phyloP scores from a whole-genome alignment of 352 stramenopile species.

The Phytophthora litchii region DNA sequence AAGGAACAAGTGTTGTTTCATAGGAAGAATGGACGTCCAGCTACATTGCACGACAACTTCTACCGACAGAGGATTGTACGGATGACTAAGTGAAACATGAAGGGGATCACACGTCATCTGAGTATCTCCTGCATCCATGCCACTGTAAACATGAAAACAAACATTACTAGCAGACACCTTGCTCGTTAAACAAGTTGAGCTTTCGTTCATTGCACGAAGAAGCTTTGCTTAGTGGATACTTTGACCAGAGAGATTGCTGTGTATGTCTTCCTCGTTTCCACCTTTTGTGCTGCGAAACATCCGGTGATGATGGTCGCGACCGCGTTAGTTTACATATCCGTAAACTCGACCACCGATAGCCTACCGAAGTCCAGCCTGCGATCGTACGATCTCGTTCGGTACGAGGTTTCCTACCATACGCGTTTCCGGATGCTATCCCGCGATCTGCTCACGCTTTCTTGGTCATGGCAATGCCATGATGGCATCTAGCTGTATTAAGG shows the following conservation, averaged over 20 bases:
- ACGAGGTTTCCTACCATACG: constrained; percentile 15
- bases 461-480: background rate
- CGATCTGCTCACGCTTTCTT: constrained; percentile 21
- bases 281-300: background rate
- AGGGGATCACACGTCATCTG: background rate
- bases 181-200: background rate
- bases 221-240: background rate
- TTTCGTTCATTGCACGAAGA: background rate
- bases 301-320: too few species aligned
- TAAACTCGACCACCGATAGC: constrained; percentile 12
- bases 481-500: constrained; percentile 5
- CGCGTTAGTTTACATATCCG: background rate
- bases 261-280: background rate
- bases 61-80: constrained; percentile 81
- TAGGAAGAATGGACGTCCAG: constrained; percentile 28
- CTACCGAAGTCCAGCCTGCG: background rate
- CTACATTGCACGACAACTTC: constrained; percentile 71
- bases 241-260: background rate
- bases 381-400: too few species aligned
- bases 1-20: constrained; percentile 48
- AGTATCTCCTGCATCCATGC: background rate
- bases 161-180: background rate
- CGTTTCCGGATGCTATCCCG: constrained; percentile 18
- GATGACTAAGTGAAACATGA: constrained; percentile 47
- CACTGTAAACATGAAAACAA: background rate